These are phyloP conservation scores for Colletotrichum sojae DNA, from an alignment of 2,329 filamentous ascomycete genomes.

Conservation along the genomic window DNA sequence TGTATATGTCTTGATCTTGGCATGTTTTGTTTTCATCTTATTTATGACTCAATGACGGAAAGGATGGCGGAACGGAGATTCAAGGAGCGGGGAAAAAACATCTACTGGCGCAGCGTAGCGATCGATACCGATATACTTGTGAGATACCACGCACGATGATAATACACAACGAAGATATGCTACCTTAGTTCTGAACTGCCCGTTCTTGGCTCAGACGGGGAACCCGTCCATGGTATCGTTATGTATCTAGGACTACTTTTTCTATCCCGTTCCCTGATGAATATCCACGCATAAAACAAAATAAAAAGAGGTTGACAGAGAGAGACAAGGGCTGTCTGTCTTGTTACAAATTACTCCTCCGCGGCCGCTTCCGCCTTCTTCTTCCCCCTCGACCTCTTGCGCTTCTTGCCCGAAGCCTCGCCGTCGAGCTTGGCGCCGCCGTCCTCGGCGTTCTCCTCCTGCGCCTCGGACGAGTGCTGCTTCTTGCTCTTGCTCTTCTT, in stretches of 20 bases:
- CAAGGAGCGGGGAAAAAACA: conserved; percentile 12
- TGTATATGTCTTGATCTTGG: conserved; percentile 25
- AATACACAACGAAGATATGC: conserved; percentile 8
- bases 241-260: conserved; percentile 32
- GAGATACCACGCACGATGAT: conserved; percentile 31
- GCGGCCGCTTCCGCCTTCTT: conserved; percentile 51
- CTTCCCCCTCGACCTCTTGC: conserved; percentile 65
- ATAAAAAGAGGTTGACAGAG: too few relatives aligned
- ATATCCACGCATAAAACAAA: conserved; percentile 8
- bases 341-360: conserved; percentile 8
- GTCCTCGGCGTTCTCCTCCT: conserved; percentile 47
- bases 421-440: conserved; percentile 49
- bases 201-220: not conserved
- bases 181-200: not conserved
- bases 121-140: conserved; percentile 27
- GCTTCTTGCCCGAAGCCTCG: conserved; percentile 57
- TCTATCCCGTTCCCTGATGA: conserved; percentile 8
- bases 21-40: not conserved
- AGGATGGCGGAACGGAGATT: conserved; percentile 9
- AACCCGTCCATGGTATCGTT: conserved; percentile 36
- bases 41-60: conserved; percentile 23
- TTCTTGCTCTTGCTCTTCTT: conserved; percentile 43
- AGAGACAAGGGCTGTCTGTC: not conserved
- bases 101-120: conserved; percentile 16
- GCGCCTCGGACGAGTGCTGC: conserved; percentile 41